These are phyloP conservation scores for Somion occarium DNA, from an alignment of 1,284 basidiomycete genomes.

Conservation along the genomic window DNA sequence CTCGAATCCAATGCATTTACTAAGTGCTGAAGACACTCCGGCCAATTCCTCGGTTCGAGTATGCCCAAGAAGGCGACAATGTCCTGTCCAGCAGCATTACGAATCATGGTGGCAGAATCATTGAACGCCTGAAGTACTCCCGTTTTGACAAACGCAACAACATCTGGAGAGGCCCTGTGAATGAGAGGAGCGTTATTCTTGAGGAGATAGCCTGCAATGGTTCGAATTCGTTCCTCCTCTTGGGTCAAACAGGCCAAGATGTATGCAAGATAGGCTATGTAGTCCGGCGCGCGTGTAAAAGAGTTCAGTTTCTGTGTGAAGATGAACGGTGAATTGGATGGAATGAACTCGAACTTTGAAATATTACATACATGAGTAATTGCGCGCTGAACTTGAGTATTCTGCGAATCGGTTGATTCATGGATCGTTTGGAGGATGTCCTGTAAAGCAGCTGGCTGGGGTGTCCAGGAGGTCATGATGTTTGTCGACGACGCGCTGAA, in stretches of 20 bases:
- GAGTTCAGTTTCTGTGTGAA: conserved; percentile 76
- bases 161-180: conserved; percentile 59
- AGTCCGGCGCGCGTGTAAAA: conserved; percentile 88
- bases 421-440: conserved; percentile 85
- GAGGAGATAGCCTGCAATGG: conserved; percentile 93
- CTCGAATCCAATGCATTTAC: conserved; percentile 73
- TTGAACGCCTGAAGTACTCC: conserved; percentile 80
- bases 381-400: conserved; percentile 58
- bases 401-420: conserved; percentile 74
- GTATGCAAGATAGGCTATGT: conserved; percentile 94
- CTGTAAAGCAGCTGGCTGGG: conserved; percentile 72
- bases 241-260: conserved; percentile 79
- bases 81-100: conserved; percentile 88
- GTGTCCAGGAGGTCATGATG: conserved; percentile 65
- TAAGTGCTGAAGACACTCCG: conserved; percentile 83
- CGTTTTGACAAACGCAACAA: conserved; percentile 77
- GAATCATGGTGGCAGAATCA: conserved; percentile 79
- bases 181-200: conserved; percentile 90
- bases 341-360: conserved; percentile 19
- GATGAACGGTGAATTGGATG: conserved; percentile 11
- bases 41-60: conserved; percentile 87
- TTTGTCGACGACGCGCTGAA: conserved; percentile 23
- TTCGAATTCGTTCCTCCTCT: conserved; percentile 89
- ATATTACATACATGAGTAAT: conserved; percentile 66
- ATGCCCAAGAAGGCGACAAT: conserved; percentile 84